Conservation (phyloP, 192 early-diverging fungal genomes). For the Coemansia sp. region DNA sequence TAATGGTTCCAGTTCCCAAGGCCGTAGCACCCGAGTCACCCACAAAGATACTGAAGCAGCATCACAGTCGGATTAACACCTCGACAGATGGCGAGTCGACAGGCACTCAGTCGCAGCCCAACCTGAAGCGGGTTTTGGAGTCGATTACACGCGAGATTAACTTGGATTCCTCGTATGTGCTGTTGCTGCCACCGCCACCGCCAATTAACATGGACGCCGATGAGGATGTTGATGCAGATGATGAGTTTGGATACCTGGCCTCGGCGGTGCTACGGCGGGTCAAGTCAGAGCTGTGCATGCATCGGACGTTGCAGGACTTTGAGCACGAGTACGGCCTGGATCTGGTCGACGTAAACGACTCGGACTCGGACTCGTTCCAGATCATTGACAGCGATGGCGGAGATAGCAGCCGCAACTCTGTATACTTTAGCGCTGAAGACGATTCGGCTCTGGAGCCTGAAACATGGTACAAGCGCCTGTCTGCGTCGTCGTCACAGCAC, state of each 20-base stretch:
- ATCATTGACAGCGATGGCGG: conserved; percentile 41
- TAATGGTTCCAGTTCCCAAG: conserved; percentile 53
- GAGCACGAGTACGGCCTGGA: conserved; percentile 51
- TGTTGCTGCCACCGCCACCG: conserved; percentile 51
- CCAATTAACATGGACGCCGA: conserved; percentile 33
- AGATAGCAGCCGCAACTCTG: conserved; percentile 47
- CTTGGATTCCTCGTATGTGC: conserved; percentile 52
- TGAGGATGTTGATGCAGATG: conserved; percentile 36
- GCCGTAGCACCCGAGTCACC: conserved; percentile 44
- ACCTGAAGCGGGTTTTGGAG: conserved; percentile 51
- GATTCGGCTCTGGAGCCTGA: conserved; percentile 32
- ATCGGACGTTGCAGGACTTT: conserved; percentile 52
- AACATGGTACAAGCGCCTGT: conserved; percentile 48
- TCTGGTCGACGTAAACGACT: conserved; percentile 16
- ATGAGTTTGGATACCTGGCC: conserved; percentile 51
- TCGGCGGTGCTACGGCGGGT: conserved; percentile 38
- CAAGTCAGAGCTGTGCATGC: conserved; percentile 49
- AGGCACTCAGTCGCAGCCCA: conserved; percentile 54
- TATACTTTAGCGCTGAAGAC: conserved; percentile 55
- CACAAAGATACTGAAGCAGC: conserved; percentile 50
- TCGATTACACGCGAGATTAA: conserved; percentile 56
- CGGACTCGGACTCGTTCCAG: conserved; percentile 53
- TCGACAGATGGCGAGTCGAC: conserved; percentile 28
- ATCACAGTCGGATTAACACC: conserved; percentile 23
- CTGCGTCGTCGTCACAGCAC: conserved; percentile 45